Percentiles rank a stretch among this genome's conserved stretches.
Conservation (phyloP, 306 rosid genomes). For the Elaeagnus macrophylla region DNA sequence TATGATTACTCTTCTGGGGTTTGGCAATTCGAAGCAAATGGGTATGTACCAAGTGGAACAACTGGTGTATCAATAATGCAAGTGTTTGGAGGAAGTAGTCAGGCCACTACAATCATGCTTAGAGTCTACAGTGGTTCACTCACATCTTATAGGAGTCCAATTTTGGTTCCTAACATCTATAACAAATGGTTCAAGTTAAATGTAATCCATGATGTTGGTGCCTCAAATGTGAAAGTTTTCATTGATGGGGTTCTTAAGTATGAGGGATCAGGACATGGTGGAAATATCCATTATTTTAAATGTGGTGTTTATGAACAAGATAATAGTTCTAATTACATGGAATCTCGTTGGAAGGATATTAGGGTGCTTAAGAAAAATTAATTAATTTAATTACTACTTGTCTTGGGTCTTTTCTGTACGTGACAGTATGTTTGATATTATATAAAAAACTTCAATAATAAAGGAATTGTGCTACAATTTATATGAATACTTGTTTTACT, state of each 20-base stretch:
- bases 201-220: slow-evolving; percentile 32
- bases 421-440: no score
- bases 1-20: slow-evolving; percentile 32
- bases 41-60: slow-evolving; percentile 39
- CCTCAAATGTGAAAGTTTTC: slow-evolving; percentile 16
- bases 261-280: slow-evolving; percentile 1
- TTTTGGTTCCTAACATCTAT: slow-evolving; percentile 25
- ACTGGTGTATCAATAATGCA: slow-evolving; percentile 35
- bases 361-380: slow-evolving; percentile 5
- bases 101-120: slow-evolving; percentile 37
- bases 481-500: no score
- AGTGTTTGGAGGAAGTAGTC: slow-evolving; percentile 2
- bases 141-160: slow-evolving; percentile 16
- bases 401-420: no score
- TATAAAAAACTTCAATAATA: no score
- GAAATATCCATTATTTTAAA: slow-evolving; percentile 11
- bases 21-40: slow-evolving; percentile 55
- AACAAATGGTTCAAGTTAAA: slow-evolving; percentile 38
- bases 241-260: slow-evolving; percentile 12
- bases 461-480: no score
- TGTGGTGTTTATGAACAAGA: slow-evolving; percentile 22
- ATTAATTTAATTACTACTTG: no score
- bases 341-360: slow-evolving; percentile 19
- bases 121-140: slow-evolving; percentile 31
- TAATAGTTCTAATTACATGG: slow-evolving; percentile 17